Percentiles rank a stretch among this genome's conserved stretches.
Evolutionary conservation across 495 filamentous ascomycete species (phyloP).

Genomic region (Choiromyces venosus): DNA sequence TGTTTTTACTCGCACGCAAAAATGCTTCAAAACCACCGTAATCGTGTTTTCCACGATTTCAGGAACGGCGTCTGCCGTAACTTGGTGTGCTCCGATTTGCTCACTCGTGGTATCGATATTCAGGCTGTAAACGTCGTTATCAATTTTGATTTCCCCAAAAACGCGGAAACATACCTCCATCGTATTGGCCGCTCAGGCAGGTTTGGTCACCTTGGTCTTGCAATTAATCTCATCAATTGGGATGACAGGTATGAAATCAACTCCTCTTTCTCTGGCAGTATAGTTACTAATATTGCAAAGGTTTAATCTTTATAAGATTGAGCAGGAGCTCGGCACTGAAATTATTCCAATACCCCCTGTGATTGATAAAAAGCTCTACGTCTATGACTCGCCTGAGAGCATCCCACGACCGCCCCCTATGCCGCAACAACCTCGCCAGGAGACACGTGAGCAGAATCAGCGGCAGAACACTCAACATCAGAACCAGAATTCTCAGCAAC

Average conservation of each 20-base stretch:
- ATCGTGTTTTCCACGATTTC: slow-evolving; percentile 99
- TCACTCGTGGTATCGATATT: slow-evolving; percentile 98
- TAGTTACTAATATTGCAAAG: slow-evolving; percentile 26
- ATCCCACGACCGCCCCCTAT: slow-evolving; percentile 70
- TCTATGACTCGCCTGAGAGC: slow-evolving; percentile 90
- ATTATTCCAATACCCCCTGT: slow-evolving; percentile 88
- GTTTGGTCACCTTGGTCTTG: slow-evolving; percentile 93
- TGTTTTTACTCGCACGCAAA: slow-evolving; percentile 99
- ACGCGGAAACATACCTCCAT: slow-evolving; percentile 98
- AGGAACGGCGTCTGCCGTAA: slow-evolving; percentile 96
- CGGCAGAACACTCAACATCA: slow-evolving; percentile 32
- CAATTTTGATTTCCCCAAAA: slow-evolving; percentile 99
- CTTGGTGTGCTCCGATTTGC: slow-evolving; percentile 92
- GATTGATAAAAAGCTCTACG: slow-evolving; percentile 97
- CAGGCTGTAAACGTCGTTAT: slow-evolving; percentile 99
- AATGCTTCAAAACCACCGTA: slow-evolving; percentile 96
- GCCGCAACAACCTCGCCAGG: slow-evolving; percentile 41
- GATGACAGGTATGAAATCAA: slow-evolving; percentile 61
- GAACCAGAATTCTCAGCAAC: slow-evolving; percentile 36
- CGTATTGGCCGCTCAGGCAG: slow-evolving; percentile 96
- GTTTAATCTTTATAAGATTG: slow-evolving; percentile 98
- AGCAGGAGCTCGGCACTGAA: slow-evolving; percentile 93
- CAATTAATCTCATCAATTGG: slow-evolving; percentile 99
- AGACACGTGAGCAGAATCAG: slow-evolving; percentile 25
- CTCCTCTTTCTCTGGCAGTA: background rate